Conservation (phyloP, 352 stramenopile species). For the Globisporangium radiosum region DNA sequence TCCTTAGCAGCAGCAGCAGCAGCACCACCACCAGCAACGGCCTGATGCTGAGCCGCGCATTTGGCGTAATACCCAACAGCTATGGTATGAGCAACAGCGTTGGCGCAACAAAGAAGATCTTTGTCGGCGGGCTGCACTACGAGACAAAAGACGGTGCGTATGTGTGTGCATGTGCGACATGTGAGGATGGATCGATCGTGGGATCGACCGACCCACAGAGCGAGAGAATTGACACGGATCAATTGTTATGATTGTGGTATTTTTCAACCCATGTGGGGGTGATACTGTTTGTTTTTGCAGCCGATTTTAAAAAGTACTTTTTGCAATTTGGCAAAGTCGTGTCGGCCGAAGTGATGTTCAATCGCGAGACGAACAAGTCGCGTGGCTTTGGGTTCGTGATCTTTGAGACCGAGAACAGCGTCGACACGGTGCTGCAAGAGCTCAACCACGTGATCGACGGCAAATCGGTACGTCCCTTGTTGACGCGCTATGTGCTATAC, state of each 20-base stretch:
- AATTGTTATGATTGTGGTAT: too few species aligned
- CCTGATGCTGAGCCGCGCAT: conserved; percentile 32
- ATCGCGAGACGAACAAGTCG: conserved; percentile 93
- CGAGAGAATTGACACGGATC: too few species aligned
- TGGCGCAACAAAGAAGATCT: conserved; percentile 89
- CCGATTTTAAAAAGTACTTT: conserved; percentile 91
- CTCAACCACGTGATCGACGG: conserved; percentile 89
- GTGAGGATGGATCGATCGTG: too few species aligned
- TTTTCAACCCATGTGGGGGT: neutral
- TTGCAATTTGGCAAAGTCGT: conserved; percentile 90
- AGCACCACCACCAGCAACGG: conserved; percentile 15
- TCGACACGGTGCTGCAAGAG: conserved; percentile 83
- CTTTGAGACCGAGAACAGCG: conserved; percentile 85
- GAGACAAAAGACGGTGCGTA: conserved; percentile 89
- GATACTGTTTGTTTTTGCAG: conserved; percentile 19
- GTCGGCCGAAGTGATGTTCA: conserved; percentile 93
- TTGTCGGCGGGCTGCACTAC: conserved; percentile 90
- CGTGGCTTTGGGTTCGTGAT: conserved; percentile 92
- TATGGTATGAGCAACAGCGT: conserved; percentile 42
- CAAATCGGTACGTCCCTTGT: conserved; percentile 56
- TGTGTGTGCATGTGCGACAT: neutral
- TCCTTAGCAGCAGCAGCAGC: conserved; percentile 24
- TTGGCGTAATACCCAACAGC: conserved; percentile 42
- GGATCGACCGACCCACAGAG: neutral
- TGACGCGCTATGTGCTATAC: neutral